Conservation (phyloP, 495 filamentous ascomycete genomes). For the Halenospora varia region DNA sequence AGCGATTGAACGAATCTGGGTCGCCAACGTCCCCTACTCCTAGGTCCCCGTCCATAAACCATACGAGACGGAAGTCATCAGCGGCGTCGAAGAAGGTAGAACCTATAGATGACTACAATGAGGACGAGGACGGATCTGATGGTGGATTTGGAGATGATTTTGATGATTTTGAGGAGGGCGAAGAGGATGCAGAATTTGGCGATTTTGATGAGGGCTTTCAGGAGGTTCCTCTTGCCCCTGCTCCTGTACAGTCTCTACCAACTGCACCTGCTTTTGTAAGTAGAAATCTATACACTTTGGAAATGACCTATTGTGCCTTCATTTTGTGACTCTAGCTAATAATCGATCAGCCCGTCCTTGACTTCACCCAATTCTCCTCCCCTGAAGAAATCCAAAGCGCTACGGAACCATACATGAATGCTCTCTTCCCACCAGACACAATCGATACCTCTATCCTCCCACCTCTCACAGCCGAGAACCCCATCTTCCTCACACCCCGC, state of each 20-base stretch:
- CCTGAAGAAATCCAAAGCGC: slow-evolving; percentile 46
- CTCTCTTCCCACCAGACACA: slow-evolving; percentile 52
- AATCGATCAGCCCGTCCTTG: slow-evolving; percentile 57
- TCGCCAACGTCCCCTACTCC: slow-evolving; percentile 39
- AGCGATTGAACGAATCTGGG: slow-evolving; percentile 56
- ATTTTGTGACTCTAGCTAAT: background rate
- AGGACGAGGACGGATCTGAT: slow-evolving; percentile 36
- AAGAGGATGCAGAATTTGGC: slow-evolving; percentile 72
- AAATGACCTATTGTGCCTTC: background rate
- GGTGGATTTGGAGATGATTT: slow-evolving; percentile 81
- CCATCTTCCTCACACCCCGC: slow-evolving; percentile 63
- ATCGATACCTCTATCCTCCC: slow-evolving; percentile 46
- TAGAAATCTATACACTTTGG: slow-evolving; percentile 23
- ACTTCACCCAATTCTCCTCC: slow-evolving; percentile 58
- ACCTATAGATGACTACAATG: slow-evolving; percentile 28
- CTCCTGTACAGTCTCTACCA: slow-evolving; percentile 35
- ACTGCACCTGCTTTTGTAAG: slow-evolving; percentile 45
- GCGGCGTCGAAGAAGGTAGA: slow-evolving; percentile 12
- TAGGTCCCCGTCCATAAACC: slow-evolving; percentile 33
- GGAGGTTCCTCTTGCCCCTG: slow-evolving; percentile 44
- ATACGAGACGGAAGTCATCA: slow-evolving; percentile 25
- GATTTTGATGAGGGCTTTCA: slow-evolving; percentile 90
- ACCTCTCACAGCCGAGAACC: slow-evolving; percentile 41
- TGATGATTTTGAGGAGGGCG: slow-evolving; percentile 91
- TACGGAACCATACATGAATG: slow-evolving; percentile 49